Conservation (phyloP, 306 rosid species). For the Prunus campanulata region DNA sequence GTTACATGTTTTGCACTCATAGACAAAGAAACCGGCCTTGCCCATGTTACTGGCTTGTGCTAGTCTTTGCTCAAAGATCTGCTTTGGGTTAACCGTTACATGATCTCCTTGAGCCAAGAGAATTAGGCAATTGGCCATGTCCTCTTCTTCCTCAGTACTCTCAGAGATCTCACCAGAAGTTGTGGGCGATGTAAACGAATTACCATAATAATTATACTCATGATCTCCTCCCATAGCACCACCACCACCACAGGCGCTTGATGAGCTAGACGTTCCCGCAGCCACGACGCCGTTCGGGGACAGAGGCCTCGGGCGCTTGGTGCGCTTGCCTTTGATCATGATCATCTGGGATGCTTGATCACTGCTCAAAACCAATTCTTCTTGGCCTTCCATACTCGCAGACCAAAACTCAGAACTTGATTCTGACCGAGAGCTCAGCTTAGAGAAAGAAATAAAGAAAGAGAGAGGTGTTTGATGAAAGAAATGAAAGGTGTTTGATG, state of each 20-base stretch:
- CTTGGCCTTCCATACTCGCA: slow-evolving; percentile 38
- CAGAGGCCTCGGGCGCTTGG: slow-evolving; percentile 48
- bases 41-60: not conserved
- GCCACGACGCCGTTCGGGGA: slow-evolving; percentile 24
- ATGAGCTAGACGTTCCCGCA: slow-evolving; percentile 49
- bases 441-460: not conserved
- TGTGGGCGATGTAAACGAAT: slow-evolving; percentile 47
- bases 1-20: slow-evolving; percentile 93
- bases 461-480: not conserved
- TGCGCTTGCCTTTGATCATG: slow-evolving; percentile 54
- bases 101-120: slow-evolving; percentile 74
- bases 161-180: slow-evolving; percentile 32
- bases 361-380: slow-evolving; percentile 26
- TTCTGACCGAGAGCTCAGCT: not conserved
- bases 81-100: not conserved
- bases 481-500: not conserved
- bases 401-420: not conserved
- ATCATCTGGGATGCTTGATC: slow-evolving; percentile 23
- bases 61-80: not conserved
- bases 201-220: slow-evolving; percentile 15
- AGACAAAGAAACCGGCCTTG: slow-evolving; percentile 38
- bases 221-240: not conserved
- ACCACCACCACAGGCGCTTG: slow-evolving; percentile 34
- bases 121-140: slow-evolving; percentile 93
- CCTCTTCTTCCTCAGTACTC: slow-evolving; percentile 73